phyloP scores from a whole-genome alignment of 2,329 filamentous ascomycete species.

The Fusarium hainanense region DNA sequence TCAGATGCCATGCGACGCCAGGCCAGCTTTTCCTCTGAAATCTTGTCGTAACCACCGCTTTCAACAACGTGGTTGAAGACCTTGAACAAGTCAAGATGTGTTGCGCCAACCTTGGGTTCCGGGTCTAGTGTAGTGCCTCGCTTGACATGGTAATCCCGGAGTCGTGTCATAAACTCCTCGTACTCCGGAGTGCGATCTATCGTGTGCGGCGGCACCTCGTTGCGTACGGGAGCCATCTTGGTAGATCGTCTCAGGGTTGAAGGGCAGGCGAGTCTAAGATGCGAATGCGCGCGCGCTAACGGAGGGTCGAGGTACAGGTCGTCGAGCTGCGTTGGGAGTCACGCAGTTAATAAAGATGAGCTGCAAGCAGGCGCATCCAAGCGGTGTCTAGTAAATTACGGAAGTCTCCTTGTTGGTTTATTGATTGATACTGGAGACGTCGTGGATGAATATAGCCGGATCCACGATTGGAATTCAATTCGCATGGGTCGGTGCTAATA shows the following conservation, averaged over 20 bases:
- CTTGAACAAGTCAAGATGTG: constrained; percentile 79
- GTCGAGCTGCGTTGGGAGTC: constrained; percentile 13
- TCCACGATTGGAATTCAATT: constrained; percentile 32
- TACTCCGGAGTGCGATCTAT: constrained; percentile 77
- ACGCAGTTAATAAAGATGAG: constrained; percentile 11
- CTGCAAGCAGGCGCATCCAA: constrained; percentile 12
- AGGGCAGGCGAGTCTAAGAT: constrained; percentile 11
- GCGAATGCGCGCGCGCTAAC: constrained; percentile 17
- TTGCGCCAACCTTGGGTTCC: constrained; percentile 82
- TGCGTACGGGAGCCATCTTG: constrained; percentile 51
- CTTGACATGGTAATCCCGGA: constrained; percentile 79
- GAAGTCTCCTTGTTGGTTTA: neutral
- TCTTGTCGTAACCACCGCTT: constrained; percentile 86
- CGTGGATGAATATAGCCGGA: constrained; percentile 23
- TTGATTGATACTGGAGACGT: constrained; percentile 11
- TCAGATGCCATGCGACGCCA: constrained; percentile 85
- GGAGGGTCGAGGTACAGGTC: neutral
- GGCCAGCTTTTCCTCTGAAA: constrained; percentile 84
- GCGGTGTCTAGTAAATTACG: neutral
- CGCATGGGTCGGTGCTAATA: constrained; percentile 31
- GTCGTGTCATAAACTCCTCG: constrained; percentile 79
- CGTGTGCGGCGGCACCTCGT: constrained; percentile 54
- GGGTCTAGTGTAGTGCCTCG: constrained; percentile 83
- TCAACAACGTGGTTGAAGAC: constrained; percentile 82
- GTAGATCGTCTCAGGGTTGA: neutral